phyloP scores from a whole-genome alignment of 2,329 filamentous ascomycete species.

The Epichloe elymi region DNA sequence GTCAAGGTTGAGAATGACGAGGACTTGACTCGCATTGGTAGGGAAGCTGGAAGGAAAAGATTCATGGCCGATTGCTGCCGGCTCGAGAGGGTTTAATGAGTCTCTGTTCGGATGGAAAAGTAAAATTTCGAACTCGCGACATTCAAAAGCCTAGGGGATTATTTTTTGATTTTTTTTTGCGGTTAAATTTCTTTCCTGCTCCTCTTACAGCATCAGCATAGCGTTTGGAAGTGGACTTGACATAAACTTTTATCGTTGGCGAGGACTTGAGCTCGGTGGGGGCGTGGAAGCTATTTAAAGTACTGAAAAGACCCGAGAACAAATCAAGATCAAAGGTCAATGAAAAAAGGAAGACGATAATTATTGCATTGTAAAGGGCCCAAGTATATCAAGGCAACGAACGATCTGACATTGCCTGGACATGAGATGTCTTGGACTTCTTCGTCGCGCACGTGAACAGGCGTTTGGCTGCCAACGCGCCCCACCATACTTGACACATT shows the following conservation, averaged over 20 bases:
- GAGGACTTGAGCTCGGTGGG: too few relatives aligned
- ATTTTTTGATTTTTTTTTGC: too few relatives aligned
- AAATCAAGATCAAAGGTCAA: too few relatives aligned
- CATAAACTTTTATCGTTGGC: neutral
- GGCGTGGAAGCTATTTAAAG: too few relatives aligned
- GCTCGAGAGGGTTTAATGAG: slow-evolving; percentile 14
- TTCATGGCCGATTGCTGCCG: slow-evolving; percentile 21
- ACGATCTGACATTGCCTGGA: too few relatives aligned
- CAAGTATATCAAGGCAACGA: too few relatives aligned
- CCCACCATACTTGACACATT: slow-evolving; percentile 4
- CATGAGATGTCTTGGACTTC: neutral
- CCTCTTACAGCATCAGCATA: neutral
- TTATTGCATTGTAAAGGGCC: too few relatives aligned
- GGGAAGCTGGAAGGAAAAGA: slow-evolving; percentile 17
- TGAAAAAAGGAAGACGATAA: too few relatives aligned
- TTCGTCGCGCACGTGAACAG: slow-evolving; percentile 13
- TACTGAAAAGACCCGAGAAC: too few relatives aligned
- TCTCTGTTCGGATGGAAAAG: neutral
- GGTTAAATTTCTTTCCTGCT: too few relatives aligned
- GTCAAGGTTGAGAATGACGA: slow-evolving; percentile 19
- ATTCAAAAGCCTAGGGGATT: too few relatives aligned
- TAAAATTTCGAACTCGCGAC: neutral
- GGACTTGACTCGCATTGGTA: slow-evolving; percentile 16
- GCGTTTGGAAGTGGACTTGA: neutral
- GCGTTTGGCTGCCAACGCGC: slow-evolving; percentile 7